Conservation (phyloP, 2,329 filamentous ascomycete genomes). For the Piedraia hortae region DNA sequence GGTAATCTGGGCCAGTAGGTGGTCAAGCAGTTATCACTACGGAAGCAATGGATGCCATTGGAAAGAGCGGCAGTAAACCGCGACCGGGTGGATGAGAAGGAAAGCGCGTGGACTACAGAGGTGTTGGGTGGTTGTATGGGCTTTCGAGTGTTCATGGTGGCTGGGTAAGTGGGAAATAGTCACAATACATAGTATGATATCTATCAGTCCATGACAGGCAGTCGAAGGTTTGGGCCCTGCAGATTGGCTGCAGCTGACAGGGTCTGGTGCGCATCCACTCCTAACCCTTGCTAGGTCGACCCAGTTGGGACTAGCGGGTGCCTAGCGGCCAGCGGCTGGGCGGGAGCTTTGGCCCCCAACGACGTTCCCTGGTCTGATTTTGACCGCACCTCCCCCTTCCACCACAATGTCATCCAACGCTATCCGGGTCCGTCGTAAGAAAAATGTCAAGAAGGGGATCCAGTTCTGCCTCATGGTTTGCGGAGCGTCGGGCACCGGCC, state of each 20-base stretch:
- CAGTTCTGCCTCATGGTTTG: constrained; percentile 99
- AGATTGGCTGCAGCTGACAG: no score
- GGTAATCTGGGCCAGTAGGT: constrained; percentile 7
- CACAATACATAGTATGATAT: no score
- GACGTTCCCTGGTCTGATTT: no score
- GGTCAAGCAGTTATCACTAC: constrained; percentile 13
- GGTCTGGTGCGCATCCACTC: no score
- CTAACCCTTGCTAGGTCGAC: no score
- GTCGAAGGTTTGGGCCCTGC: no score
- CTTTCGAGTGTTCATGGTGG: constrained; percentile 60
- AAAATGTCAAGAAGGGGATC: constrained; percentile 99
- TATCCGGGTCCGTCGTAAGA: constrained; percentile 97
- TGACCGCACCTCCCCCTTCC: no score
- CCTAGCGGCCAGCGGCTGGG: no score
- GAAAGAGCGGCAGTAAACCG: constrained; percentile 74
- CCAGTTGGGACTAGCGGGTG: no score
- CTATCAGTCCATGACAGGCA: no score
- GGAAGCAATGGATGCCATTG: constrained; percentile 39
- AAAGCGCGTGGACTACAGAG: constrained; percentile 50
- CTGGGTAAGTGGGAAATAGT: constrained; percentile 1
- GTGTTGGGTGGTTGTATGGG: constrained; percentile 52
- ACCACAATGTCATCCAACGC: constrained; percentile 11
- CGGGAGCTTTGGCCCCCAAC: no score
- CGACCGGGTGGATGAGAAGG: constrained; percentile 63
- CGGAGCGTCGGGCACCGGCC: constrained; percentile 90